A percentile compares a stretch with the other conserved stretches of the same genome.
phyloP scores from a whole-genome alignment of 495 filamentous ascomycete species.

The Endocarpon pusillum region DNA sequence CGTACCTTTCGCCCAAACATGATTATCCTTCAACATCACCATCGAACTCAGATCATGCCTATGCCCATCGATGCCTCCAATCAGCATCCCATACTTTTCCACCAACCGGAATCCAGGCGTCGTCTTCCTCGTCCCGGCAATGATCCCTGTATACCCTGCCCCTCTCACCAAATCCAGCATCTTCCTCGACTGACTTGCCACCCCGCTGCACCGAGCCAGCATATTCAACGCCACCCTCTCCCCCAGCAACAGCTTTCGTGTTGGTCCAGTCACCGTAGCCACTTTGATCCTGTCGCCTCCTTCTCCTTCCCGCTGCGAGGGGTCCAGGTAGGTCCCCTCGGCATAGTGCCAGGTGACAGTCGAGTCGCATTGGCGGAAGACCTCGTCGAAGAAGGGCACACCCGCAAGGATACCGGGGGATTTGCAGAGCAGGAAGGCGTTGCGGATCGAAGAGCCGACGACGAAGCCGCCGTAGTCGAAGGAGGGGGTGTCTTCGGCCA shows the following conservation, averaged over 20 bases:
- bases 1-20: slow-evolving; percentile 65
- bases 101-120: slow-evolving; percentile 90
- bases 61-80: slow-evolving; percentile 82
- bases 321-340: slow-evolving; percentile 53
- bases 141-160: slow-evolving; percentile 49
- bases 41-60: slow-evolving; percentile 82
- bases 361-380: slow-evolving; percentile 81
- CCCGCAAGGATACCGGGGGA: slow-evolving; percentile 63
- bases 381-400: slow-evolving; percentile 87
- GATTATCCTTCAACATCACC: slow-evolving; percentile 99
- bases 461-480: slow-evolving; percentile 97
- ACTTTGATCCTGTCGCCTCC: slow-evolving; percentile 25
- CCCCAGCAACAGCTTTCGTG: slow-evolving; percentile 71
- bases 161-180: neutral
- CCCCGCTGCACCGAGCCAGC: slow-evolving; percentile 80
- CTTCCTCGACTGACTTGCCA: slow-evolving; percentile 47
- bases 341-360: slow-evolving; percentile 68
- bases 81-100: slow-evolving; percentile 94
- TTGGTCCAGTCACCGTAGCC: slow-evolving; percentile 77
- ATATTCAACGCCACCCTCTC: slow-evolving; percentile 88
- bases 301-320: no score
- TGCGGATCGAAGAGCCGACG: slow-evolving; percentile 60
- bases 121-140: slow-evolving; percentile 93
- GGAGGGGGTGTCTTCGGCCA: slow-evolving; percentile 86
- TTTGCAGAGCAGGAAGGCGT: slow-evolving; percentile 80